Evolutionary conservation across 1,284 basidiomycete genomes (phyloP), one percentile per base, ranked within the genome.

Genomic region (Naganishia albida): DNA sequence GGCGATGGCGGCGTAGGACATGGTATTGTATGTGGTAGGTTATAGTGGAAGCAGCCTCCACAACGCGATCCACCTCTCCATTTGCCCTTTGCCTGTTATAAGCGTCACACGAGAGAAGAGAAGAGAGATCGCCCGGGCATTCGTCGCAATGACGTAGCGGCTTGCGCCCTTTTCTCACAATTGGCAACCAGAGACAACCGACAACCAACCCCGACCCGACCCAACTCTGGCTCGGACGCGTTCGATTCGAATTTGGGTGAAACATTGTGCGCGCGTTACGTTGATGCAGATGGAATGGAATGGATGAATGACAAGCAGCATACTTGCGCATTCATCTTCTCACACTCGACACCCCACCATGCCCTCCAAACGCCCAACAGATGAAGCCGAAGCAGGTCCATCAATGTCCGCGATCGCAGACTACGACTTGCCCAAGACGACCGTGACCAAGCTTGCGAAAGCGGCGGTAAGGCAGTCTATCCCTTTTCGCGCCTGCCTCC

Each of bases 401-500:
- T 30, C 54, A 3, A 16, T 39, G 12, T 46, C 54, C 23, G 69
- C 71, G 8, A 89, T 95, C 48, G 89, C 91, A 70, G 88, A 89
- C 72, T 93, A 86, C 74, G 91, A 94, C 73, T 81, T 94, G 1
- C 92, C 92, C 1, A 89, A 89, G 72, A 86, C 85, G 63, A 80
- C 89, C 39, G 85, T 94, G 55, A 88, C 87, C 28, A 89, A 87
- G 77, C 87, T 93, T 51, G 91, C 91, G 44, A 92, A 91, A 76
- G 86, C 77, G 18, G 79, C 77, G 49, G 81, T 81, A 84, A 69
- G 87, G 85, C 7, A 7, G 15, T 49, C 42, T 20, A 4, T 15
- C 42, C 42, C n/a, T 4, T 15, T 20, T 8, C 10, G 53, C 13
- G 42, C 42, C 16, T 15, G 6, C 4, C 7, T 44, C 3, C 16